Evolutionary conservation across 2,329 filamentous ascomycete species (phyloP).

Genomic region (Colletotrichum lupini): DNA sequence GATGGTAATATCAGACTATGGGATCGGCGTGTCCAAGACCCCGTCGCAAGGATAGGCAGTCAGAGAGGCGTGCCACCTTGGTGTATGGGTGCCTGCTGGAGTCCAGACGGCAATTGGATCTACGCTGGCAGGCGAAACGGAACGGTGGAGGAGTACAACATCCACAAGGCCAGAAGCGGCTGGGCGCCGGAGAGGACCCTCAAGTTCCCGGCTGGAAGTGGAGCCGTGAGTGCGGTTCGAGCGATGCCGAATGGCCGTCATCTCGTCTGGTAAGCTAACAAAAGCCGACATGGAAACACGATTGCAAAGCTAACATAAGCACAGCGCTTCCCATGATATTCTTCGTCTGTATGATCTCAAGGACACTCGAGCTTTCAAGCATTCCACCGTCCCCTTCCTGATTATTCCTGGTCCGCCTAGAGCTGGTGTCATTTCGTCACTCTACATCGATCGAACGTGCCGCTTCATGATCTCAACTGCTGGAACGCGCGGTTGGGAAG

Average conservation of each 20-base stretch:
- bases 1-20: slow-evolving; percentile 93
- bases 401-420: slow-evolving; percentile 89
- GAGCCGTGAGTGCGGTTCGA: slow-evolving; percentile 86
- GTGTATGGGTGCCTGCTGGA: slow-evolving; percentile 99
- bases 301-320: background rate
- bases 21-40: slow-evolving; percentile 82
- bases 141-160: slow-evolving; percentile 92
- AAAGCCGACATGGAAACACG: slow-evolving; percentile 5
- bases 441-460: slow-evolving; percentile 90
- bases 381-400: slow-evolving; percentile 90
- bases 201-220: slow-evolving; percentile 89
- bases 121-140: slow-evolving; percentile 92
- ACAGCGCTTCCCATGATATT: slow-evolving; percentile 92
- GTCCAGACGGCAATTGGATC: slow-evolving; percentile 92
- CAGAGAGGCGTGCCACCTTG: slow-evolving; percentile 85
- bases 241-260: slow-evolving; percentile 95
- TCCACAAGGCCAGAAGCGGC: slow-evolving; percentile 77
- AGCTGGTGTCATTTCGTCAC: slow-evolving; percentile 86
- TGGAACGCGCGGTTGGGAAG: slow-evolving; percentile 96
- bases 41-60: slow-evolving; percentile 83
- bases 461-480: slow-evolving; percentile 92
- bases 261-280: slow-evolving; percentile 74
- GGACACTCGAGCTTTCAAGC: slow-evolving; percentile 71
- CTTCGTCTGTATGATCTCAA: slow-evolving; percentile 90
- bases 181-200: slow-evolving; percentile 82